Evolutionary conservation across 2,329 filamentous ascomycete species (phyloP).

Genomic region (Alternaria brassicae): DNA sequence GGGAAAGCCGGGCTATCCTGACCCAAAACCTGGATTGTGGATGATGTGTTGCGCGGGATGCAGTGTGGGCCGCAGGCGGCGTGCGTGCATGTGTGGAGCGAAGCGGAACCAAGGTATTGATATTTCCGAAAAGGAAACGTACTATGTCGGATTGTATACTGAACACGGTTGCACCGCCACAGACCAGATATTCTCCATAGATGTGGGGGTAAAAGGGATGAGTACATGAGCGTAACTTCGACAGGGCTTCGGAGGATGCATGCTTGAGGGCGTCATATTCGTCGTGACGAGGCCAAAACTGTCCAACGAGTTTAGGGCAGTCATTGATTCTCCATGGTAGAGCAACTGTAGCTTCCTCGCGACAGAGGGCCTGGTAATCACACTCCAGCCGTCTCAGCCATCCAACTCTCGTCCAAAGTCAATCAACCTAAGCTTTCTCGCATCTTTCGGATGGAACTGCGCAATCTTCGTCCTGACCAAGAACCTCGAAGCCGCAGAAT

Average conservation of each 20-base stretch:
- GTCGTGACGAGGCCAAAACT: not conserved
- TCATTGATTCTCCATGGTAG: not conserved
- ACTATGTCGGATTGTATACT: not conserved
- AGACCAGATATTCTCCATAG: not conserved
- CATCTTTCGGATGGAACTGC: conserved; percentile 63
- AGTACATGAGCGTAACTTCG: conserved; percentile 1
- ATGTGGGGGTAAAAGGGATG: not conserved
- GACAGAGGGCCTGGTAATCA: not conserved
- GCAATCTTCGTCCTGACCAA: conserved; percentile 63
- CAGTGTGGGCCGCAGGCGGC: conserved; percentile 2
- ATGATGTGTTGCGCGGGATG: conserved; percentile 7
- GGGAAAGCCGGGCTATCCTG: conserved; percentile 4
- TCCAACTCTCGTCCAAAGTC: conserved; percentile 58
- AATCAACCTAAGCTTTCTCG: conserved; percentile 59
- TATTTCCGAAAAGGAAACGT: conserved; percentile 4
- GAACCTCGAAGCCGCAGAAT: conserved; percentile 62
- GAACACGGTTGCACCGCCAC: conserved; percentile 17
- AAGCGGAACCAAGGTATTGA: conserved; percentile 8
- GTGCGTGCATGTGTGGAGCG: conserved; percentile 5
- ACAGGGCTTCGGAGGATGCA: not conserved
- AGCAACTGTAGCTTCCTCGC: not conserved
- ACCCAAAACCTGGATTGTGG: conserved; percentile 5
- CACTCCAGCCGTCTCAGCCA: conserved; percentile 27
- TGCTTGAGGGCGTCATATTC: not conserved
- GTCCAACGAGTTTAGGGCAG: not conserved